A percentile compares a stretch with the other conserved stretches of the same genome.
Evolutionary conservation across 257 asterid genomes (phyloP).

Genomic region (Nicotiana paniculata): DNA sequence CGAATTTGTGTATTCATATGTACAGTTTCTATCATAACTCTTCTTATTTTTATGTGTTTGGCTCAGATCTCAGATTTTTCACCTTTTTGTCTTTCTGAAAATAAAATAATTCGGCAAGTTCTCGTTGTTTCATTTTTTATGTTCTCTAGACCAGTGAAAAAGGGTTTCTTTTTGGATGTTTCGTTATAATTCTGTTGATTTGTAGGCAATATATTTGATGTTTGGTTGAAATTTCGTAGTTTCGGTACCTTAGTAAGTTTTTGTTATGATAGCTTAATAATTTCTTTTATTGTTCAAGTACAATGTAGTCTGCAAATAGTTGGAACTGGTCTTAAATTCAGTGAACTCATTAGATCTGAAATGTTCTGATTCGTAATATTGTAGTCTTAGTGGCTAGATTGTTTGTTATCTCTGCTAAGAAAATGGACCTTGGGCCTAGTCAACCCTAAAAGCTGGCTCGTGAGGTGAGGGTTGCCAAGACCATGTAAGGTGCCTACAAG

Average conservation of each 20-base stretch:
- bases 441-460: no score
- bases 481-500: background rate
- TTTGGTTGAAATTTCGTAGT: background rate
- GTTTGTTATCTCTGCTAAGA: no score
- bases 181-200: background rate
- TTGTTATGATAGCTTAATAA: background rate
- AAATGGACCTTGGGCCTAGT: no score
- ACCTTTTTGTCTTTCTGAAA: background rate
- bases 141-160: background rate
- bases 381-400: no score
- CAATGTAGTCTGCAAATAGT: background rate
- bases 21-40: background rate
- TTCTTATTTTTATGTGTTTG: background rate
- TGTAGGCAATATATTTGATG: background rate
- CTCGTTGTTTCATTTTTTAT: background rate
- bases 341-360: background rate
- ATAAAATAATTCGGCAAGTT: background rate
- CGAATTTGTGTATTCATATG: background rate
- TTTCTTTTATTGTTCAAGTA: background rate
- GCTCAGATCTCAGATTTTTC: background rate
- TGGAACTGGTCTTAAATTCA: background rate
- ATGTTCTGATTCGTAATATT: no score
- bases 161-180: background rate
- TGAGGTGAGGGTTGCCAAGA: background rate
- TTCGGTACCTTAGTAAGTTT: background rate